Evolutionary conservation across 2,329 filamentous ascomycete species (phyloP).

Genomic region (Stenocarpella maydis): DNA sequence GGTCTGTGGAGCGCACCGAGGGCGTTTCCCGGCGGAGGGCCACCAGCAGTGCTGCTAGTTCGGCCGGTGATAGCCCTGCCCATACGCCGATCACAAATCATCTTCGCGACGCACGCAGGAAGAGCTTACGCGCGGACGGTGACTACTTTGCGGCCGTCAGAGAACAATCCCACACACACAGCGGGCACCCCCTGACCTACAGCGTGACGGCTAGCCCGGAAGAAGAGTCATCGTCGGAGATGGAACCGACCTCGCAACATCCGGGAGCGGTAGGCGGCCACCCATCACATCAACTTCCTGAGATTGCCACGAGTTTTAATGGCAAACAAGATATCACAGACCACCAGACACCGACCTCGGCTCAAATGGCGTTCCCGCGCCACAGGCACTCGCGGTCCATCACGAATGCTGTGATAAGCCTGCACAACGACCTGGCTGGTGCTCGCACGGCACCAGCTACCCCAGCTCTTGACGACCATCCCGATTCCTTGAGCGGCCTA

Average conservation of each 20-base stretch:
- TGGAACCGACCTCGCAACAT: slow-evolving; percentile 46
- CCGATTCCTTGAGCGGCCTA: slow-evolving; percentile 54
- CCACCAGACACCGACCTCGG: slow-evolving; percentile 43
- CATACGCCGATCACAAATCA: slow-evolving; percentile 60
- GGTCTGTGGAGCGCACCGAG: slow-evolving; percentile 63
- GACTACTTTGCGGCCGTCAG: slow-evolving; percentile 59
- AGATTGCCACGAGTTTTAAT: slow-evolving; percentile 48
- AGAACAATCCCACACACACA: slow-evolving; percentile 49
- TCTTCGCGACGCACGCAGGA: slow-evolving; percentile 60
- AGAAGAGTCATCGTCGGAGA: slow-evolving; percentile 49
- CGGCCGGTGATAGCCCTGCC: slow-evolving; percentile 62
- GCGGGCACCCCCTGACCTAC: slow-evolving; percentile 78
- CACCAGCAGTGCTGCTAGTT: slow-evolving; percentile 71
- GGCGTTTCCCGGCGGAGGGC: slow-evolving; percentile 63
- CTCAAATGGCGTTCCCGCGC: slow-evolving; percentile 45
- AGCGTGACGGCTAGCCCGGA: slow-evolving; percentile 77
- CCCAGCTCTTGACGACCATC: slow-evolving; percentile 46
- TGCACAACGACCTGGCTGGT: slow-evolving; percentile 47
- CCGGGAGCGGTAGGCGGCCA: slow-evolving; percentile 50
- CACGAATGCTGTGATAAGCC: slow-evolving; percentile 54
- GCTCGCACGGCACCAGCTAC: slow-evolving; percentile 48
- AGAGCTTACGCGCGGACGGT: slow-evolving; percentile 59
- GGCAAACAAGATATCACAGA: slow-evolving; percentile 45
- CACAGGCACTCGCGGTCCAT: slow-evolving; percentile 56
- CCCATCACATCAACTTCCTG: slow-evolving; percentile 45